Percentiles rank a stretch among this genome's conserved stretches.
These are phyloP conservation scores for Monosporascus ibericus DNA, from an alignment of 2,329 filamentous ascomycete genomes.

Conservation along the genomic window DNA sequence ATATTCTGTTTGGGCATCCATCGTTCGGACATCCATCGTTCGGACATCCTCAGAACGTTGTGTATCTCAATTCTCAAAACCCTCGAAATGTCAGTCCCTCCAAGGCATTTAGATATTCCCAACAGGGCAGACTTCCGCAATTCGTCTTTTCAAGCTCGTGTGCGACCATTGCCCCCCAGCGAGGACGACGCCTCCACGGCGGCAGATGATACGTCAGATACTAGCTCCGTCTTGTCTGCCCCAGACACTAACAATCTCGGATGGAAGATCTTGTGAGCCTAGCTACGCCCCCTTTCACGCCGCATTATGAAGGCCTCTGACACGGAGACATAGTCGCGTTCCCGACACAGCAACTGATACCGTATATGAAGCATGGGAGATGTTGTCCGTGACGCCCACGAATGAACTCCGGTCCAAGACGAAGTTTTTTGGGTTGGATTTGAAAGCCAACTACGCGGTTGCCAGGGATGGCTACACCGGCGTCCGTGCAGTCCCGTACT, in stretches of 20 bases:
- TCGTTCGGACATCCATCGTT: no score
- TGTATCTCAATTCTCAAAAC: no score
- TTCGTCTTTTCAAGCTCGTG: no score
- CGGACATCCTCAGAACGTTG: no score
- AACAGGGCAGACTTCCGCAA: no score
- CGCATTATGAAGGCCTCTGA: not conserved
- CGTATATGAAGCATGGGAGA: conserved; percentile 5
- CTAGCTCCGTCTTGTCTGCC: not conserved
- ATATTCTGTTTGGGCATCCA: no score
- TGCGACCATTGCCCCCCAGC: not conserved
- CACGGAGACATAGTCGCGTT: not conserved
- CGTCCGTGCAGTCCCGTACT: conserved; percentile 10
- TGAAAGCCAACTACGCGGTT: conserved; percentile 3
- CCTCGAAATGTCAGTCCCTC: no score
- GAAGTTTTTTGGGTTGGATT: conserved; percentile 6
- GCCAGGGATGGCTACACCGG: conserved; percentile 10
- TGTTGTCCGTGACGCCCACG: conserved; percentile 5
- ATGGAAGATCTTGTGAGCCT: not conserved
- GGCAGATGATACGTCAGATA: not conserved
- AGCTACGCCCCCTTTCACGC: not conserved
- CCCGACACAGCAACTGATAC: not conserved
- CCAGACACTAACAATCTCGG: not conserved
- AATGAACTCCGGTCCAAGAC: conserved; percentile 6
- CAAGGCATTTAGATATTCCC: no score
- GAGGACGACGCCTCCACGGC: not conserved